phyloP scores from a whole-genome alignment of 2,329 filamentous ascomycete species.

The Aureobasidium leucospermi region DNA sequence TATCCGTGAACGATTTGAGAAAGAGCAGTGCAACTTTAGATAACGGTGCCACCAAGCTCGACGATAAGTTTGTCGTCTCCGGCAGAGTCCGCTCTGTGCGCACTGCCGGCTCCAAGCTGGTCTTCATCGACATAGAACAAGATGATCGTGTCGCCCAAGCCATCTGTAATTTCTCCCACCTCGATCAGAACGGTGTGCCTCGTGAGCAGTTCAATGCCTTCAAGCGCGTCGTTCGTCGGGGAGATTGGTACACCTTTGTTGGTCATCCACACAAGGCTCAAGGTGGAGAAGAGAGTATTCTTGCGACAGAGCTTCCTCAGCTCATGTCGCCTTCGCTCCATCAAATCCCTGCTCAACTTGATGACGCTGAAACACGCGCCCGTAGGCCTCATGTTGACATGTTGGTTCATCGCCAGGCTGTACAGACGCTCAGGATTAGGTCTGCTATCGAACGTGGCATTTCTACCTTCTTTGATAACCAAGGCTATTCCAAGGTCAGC shows the following conservation, averaged over 20 bases:
- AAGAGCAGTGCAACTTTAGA: constrained; percentile 5
- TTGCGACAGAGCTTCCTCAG: constrained; percentile 59
- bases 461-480: constrained; percentile 63
- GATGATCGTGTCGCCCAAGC: constrained; percentile 67
- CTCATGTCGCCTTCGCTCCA: constrained; percentile 73
- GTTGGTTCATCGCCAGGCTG: constrained; percentile 62
- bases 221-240: constrained; percentile 62
- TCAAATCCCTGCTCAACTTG: constrained; percentile 64
- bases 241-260: constrained; percentile 59
- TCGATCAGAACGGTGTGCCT: constrained; percentile 32
- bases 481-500: constrained; percentile 76
- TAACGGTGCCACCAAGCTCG: background rate
- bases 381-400: constrained; percentile 80
- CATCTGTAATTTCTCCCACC: constrained; percentile 60
- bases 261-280: constrained; percentile 34
- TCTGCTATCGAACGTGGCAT: constrained; percentile 67
- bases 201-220: constrained; percentile 50
- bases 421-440: constrained; percentile 66
- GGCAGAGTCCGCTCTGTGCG: constrained; percentile 71
- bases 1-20: constrained; percentile 18
- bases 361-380: constrained; percentile 63
- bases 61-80: constrained; percentile 23
- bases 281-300: constrained; percentile 67
- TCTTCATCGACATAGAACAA: constrained; percentile 76
- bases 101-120: constrained; percentile 64